These are phyloP conservation scores for Penicillium simplicissimum DNA, from an alignment of 495 filamentous ascomycete genomes.

Conservation along the genomic window DNA sequence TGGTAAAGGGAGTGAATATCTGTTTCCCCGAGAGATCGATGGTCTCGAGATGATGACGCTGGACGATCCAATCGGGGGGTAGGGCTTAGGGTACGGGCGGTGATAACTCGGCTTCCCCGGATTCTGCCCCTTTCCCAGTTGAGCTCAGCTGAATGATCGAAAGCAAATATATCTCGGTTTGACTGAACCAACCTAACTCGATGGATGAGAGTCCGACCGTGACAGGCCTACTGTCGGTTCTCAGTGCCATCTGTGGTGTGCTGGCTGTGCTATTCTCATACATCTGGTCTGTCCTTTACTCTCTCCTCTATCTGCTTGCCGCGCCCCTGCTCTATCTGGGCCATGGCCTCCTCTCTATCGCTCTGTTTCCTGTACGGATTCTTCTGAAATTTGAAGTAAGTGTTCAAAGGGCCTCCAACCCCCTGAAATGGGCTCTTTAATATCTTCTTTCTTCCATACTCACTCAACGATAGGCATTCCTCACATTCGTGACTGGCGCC, in stretches of 20 bases:
- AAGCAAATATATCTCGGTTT: not conserved
- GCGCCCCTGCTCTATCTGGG: conserved; percentile 50
- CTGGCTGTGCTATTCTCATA: conserved; percentile 39
- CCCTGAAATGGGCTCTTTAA: too few relatives aligned
- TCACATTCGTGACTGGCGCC: conserved; percentile 28
- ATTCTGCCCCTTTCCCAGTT: conserved; percentile 12
- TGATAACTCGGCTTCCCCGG: conserved; percentile 26
- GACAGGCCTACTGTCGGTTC: conserved; percentile 2
- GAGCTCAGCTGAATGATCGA: not conserved
- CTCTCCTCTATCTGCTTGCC: conserved; percentile 36
- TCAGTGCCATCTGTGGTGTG: conserved; percentile 31
- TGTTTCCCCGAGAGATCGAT: conserved; percentile 16
- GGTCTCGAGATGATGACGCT: conserved; percentile 29
- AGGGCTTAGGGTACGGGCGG: conserved; percentile 32
- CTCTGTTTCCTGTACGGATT: conserved; percentile 43
- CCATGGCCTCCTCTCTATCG: conserved; percentile 34
- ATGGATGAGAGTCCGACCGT: conserved; percentile 8
- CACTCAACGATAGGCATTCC: conserved; percentile 21
- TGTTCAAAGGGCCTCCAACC: not conserved
- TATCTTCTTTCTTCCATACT: conserved; percentile 5
- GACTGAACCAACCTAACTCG: not conserved
- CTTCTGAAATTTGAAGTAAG: conserved; percentile 65
- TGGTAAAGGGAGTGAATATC: conserved; percentile 6
- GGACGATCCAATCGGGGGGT: conserved; percentile 18
- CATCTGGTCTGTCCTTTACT: conserved; percentile 29